Conservation (phyloP, 2,329 filamentous ascomycete genomes). For the Pseudogymnoascus sp. region DNA sequence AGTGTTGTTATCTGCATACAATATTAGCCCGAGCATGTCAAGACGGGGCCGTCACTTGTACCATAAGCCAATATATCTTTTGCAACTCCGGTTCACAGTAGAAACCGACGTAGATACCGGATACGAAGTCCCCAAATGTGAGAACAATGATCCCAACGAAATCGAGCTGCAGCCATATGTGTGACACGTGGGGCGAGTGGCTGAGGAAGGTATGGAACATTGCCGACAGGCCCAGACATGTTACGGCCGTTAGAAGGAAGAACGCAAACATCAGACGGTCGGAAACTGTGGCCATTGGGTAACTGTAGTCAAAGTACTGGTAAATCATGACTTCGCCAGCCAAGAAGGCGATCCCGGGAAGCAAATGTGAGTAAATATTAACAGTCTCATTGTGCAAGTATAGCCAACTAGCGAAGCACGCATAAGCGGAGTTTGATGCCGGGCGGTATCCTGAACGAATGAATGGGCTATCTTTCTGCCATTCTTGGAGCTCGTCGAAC, state of each 20-base stretch:
- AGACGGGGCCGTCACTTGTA: constrained; percentile 18
- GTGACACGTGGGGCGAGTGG: constrained; percentile 31
- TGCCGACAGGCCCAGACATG: constrained; percentile 34
- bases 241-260: constrained; percentile 32
- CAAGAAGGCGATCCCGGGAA: constrained; percentile 36
- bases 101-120: constrained; percentile 36
- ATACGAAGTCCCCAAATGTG: constrained; percentile 34
- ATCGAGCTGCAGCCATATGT: constrained; percentile 35
- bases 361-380: constrained; percentile 40
- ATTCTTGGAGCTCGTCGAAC: constrained; percentile 34
- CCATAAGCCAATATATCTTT: constrained; percentile 32
- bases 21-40: background rate
- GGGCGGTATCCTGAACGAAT: constrained; percentile 39
- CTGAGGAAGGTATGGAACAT: constrained; percentile 35
- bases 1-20: constrained; percentile 31
- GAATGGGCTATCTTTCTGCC: constrained; percentile 37
- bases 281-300: constrained; percentile 28
- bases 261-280: constrained; percentile 36
- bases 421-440: constrained; percentile 30
- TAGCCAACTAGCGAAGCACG: constrained; percentile 35
- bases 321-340: constrained; percentile 27
- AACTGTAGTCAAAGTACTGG: constrained; percentile 25
- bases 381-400: constrained; percentile 39
- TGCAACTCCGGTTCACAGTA: constrained; percentile 32
- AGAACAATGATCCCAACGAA: constrained; percentile 34